phyloP scores from a whole-genome alignment of 2,329 filamentous ascomycete species.

The Ascocoryne sarcoides region DNA sequence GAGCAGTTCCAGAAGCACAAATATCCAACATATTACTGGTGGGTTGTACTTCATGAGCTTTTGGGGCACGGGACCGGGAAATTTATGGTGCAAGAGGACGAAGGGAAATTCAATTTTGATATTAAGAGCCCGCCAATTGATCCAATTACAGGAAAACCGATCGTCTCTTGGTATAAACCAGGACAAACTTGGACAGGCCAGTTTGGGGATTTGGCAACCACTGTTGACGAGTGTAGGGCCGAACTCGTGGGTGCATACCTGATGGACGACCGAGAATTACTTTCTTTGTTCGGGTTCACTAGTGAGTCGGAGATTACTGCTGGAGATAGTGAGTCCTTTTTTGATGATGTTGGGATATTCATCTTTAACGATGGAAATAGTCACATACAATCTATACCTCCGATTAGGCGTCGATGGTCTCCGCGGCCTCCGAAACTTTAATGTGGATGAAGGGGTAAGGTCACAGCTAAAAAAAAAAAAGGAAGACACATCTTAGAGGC shows the following conservation, averaged over 20 bases:
- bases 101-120: slow-evolving; percentile 54
- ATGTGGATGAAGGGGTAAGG: not conserved
- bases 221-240: slow-evolving; percentile 48
- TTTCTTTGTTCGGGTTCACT: slow-evolving; percentile 35
- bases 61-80: slow-evolving; percentile 57
- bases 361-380: no score
- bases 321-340: slow-evolving; percentile 30
- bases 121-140: slow-evolving; percentile 44
- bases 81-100: slow-evolving; percentile 42
- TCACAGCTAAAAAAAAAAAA: not conserved
- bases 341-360: not conserved
- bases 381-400: not conserved
- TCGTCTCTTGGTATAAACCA: slow-evolving; percentile 50
- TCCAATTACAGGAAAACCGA: slow-evolving; percentile 44
- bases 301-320: slow-evolving; percentile 30
- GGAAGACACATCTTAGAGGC: not conserved
- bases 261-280: slow-evolving; percentile 35
- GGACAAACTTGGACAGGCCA: slow-evolving; percentile 56
- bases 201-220: slow-evolving; percentile 49
- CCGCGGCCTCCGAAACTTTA: not conserved
- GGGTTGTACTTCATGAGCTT: slow-evolving; percentile 57
- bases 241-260: slow-evolving; percentile 37
- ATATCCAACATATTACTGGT: no score
- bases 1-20: no score
- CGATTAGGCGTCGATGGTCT: not conserved